Base-by-base conservation (phyloP, 1,139 yeast genomes). In the Lizanozyma gosingica region DNA sequence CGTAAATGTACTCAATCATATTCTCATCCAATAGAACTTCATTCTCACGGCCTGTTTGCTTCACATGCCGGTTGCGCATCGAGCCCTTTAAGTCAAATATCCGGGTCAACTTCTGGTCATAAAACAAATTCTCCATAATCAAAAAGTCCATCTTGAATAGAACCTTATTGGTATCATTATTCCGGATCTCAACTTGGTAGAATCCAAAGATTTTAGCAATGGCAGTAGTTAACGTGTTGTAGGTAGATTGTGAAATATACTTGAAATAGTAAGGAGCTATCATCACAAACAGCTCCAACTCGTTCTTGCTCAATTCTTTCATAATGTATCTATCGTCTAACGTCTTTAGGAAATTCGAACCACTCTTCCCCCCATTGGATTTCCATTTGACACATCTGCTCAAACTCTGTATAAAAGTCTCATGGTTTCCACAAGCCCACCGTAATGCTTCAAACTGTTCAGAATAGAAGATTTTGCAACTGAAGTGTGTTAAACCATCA, bases 261-360 rank as follows among this genome's bases (percentile, higher is more conserved):
- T 87, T 94, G 67, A 94, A 92, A 59, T 94, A 94, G 47, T 90
- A 86, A 9, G 98, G 97, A 0, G 98, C 97, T 65, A 94, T 88
- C 42, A 84, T 84, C 29, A 90, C 85, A 66, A 94, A 92, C 16
- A 97, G 88, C 49, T 92, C 98, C 42, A 92, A 67, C 60, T 94
- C 99, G 2, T 84, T 72, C 50, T 84, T 86, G 3, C 95, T 81
- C 42, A 94, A 67, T 54, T 92, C 96, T 57, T 94, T 94, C 36
- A 94, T 80, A 41, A 94, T 86, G 48, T 90, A 79, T 44, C 97
- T 65, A 54, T 90, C 87, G 60, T 94, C 98, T 40, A 86, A 54
- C 0, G 98, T 94, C 55, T 92, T 94, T 60, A 94, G 67, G 59
- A 94, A 94, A 15, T 88, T 87, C 2, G 96, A 85, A 0, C 97